Evolutionary conservation across 139 green algal genomes (phyloP).

Genomic region (Cymbomonas tetramitiformis): DNA sequence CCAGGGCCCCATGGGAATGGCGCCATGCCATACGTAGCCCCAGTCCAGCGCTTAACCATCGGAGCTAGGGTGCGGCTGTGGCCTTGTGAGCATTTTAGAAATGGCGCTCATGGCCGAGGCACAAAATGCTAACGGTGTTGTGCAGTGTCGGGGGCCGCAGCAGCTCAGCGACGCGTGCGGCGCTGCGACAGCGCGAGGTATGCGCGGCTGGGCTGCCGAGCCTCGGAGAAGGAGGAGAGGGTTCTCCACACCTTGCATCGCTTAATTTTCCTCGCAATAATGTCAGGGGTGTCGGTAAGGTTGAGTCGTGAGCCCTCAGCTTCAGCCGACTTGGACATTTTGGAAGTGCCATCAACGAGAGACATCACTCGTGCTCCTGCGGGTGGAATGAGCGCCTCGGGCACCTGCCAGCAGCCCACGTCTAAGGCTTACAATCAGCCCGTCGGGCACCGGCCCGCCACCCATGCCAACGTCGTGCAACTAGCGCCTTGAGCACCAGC

Average conservation of each 20-base stretch:
- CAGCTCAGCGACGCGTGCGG: too few species aligned
- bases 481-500: conserved; percentile 16
- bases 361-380: conserved; percentile 87
- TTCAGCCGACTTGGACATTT: conserved; percentile 90
- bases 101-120: too few species aligned
- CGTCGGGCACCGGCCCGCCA: too few species aligned
- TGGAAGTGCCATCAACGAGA: conserved; percentile 74
- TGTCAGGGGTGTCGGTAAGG: conserved; percentile 68
- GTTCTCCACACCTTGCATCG: too few species aligned
- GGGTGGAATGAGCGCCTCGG: conserved; percentile 80
- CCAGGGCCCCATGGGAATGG: too few species aligned
- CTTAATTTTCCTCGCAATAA: conserved; percentile 78
- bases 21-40: too few species aligned
- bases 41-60: too few species aligned
- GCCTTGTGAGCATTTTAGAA: too few species aligned
- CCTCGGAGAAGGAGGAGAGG: background rate
- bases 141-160: too few species aligned
- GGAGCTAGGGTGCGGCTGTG: too few species aligned
- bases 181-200: background rate
- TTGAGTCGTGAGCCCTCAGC: conserved; percentile 81
- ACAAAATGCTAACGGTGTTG: too few species aligned
- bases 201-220: background rate
- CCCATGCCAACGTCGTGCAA: too few species aligned
- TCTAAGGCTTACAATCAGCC: background rate
- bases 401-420: conserved; percentile 49